Evolutionary conservation across 225 moss, liverwort and hornwort genomes (phyloP), one percentile per base, ranked within the genome.

Genomic region (Rhytidiadelphus loreus): DNA sequence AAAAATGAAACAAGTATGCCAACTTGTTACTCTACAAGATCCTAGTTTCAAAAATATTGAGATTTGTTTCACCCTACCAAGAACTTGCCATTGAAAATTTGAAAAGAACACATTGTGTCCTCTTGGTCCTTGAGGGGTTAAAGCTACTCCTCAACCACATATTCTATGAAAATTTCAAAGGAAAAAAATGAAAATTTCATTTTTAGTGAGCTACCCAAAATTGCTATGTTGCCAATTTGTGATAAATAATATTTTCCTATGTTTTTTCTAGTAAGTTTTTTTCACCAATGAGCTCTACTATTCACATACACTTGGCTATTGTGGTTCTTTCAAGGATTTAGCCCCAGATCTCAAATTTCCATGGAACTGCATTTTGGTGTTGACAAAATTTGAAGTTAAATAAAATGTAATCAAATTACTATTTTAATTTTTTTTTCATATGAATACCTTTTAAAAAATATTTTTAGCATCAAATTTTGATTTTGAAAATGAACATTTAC

Each of bases 261-360:
- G 0, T 25, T 70, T 70, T 14, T 0, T 8, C 3, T 16, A 25
- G n/a, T n/a, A n/a, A 9, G 5, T 14, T 70, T 43, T 39, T 70
- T 26, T 4, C 11, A 25, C 12, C 2, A 41, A 4, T 14, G 24
- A 14, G 2, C 41, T 5, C 1, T 1, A 0, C 4, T 70, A 4
- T 3, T 15, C 3, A 70, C 8, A 70, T 70, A 15, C 15, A 43
- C 3, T 43, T 43, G 16, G 15, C 4, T 1, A 0, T 71, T 71
- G 16, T 15, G 26, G 8, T 15, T 25, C 5, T 26, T 70, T 43
- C 9, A 9, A 44, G 28, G 6, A 32, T 32, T 32, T 74, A 48
- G 19, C 3, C 12, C 48, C 12, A 48, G 48, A 32, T 74, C 20
- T 32, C 8, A 48, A 74, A 32, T 74, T 20, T 32, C 4, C 7